Evolutionary conservation across 768 basidiomycete species (phyloP).

Genomic region (Tricholoma hemisulphureum): DNA sequence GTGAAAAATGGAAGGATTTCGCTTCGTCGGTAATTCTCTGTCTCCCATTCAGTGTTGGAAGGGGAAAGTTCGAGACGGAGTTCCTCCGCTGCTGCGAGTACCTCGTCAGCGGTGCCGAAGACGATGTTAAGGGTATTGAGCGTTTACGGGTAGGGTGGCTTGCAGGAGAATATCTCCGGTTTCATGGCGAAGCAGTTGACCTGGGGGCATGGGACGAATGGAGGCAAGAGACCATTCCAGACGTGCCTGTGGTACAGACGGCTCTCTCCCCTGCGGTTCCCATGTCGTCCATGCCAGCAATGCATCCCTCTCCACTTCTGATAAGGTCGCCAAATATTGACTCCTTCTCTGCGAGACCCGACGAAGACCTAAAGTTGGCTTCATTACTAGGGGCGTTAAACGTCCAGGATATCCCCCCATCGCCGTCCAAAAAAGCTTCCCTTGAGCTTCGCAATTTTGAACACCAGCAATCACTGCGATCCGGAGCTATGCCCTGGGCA

Average conservation of each 20-base stretch:
- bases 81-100: constrained; percentile 64
- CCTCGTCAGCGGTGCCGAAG: constrained; percentile 56
- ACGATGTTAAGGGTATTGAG: constrained; percentile 37
- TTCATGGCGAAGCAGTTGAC: constrained; percentile 55
- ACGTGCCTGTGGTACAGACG: constrained; percentile 25
- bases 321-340: constrained; percentile 45
- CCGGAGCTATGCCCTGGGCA: constrained; percentile 42
- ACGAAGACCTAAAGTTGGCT: constrained; percentile 35
- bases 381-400: constrained; percentile 48
- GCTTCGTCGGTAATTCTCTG: constrained; percentile 59
- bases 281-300: constrained; percentile 51
- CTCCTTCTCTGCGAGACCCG: constrained; percentile 56
- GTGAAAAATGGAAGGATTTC: constrained; percentile 58
- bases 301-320: constrained; percentile 51
- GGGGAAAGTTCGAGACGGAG: constrained; percentile 64
- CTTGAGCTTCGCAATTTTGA: constrained; percentile 25
- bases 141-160: constrained; percentile 60
- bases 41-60: constrained; percentile 56
- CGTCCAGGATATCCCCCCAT: constrained; percentile 10
- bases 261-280: constrained; percentile 31
- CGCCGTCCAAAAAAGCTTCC: constrained; percentile 26
- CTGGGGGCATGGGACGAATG: constrained; percentile 56
- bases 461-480: constrained; percentile 24
- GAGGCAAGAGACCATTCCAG: constrained; percentile 50
- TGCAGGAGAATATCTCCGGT: constrained; percentile 60